These are phyloP conservation scores for Fusarium anguioides DNA, from an alignment of 2,329 filamentous ascomycete genomes.

Conservation along the genomic window DNA sequence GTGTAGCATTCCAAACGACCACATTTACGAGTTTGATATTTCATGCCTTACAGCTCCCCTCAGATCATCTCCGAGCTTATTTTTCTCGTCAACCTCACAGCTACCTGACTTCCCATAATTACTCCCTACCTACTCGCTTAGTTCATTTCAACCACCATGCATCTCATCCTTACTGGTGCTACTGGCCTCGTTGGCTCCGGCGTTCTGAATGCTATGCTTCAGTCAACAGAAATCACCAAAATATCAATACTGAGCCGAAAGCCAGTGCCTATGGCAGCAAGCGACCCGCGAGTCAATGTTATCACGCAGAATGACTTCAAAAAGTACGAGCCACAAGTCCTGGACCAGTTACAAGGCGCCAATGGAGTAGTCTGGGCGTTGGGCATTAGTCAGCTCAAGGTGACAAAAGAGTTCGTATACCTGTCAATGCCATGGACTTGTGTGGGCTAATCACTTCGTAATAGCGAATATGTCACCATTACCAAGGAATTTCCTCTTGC, in stretches of 20 bases:
- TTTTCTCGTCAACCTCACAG: not conserved
- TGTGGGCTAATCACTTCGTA: not conserved
- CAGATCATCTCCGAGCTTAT: too few relatives aligned
- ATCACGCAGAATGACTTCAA: slow-evolving; percentile 29
- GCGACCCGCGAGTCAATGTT: slow-evolving; percentile 29
- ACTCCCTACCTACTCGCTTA: too few relatives aligned
- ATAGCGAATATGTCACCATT: slow-evolving; percentile 31
- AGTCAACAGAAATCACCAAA: slow-evolving; percentile 31
- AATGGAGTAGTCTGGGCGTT: slow-evolving; percentile 35
- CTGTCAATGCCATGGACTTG: not conserved
- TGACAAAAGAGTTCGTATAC: slow-evolving; percentile 29
- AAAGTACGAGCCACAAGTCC: slow-evolving; percentile 13
- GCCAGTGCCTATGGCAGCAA: slow-evolving; percentile 24
- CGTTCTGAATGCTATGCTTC: slow-evolving; percentile 37
- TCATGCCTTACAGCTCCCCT: too few relatives aligned
- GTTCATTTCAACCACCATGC: slow-evolving; percentile 7
- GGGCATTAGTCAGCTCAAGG: slow-evolving; percentile 33
- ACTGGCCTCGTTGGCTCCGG: slow-evolving; percentile 34
- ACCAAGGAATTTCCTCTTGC: slow-evolving; percentile 30
- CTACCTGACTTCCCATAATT: not conserved
- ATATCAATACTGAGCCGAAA: slow-evolving; percentile 35
- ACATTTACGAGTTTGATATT: not conserved
- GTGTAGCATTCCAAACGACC: not conserved
- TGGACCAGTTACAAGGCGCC: slow-evolving; percentile 25
- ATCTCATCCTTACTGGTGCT: slow-evolving; percentile 47